Evolutionary conservation across 2,329 filamentous ascomycete genomes (phyloP).

Genomic region (Penicillium sp.): DNA sequence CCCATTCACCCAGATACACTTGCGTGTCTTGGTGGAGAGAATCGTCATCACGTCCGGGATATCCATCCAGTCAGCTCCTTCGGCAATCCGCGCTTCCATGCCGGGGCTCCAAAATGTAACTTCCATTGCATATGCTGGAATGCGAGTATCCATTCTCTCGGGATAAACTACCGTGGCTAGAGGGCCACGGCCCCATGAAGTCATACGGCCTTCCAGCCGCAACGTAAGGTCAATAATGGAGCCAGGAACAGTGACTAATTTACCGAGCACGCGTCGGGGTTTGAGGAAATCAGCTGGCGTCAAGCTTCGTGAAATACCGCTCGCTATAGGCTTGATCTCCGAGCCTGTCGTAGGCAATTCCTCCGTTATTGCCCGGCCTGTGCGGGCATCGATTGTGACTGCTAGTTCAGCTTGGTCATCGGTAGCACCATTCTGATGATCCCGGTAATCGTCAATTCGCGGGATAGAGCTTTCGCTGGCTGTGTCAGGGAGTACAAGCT

Average conservation of each 20-base stretch:
- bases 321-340: slow-evolving; percentile 4
- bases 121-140: slow-evolving; percentile 79
- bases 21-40: slow-evolving; percentile 73
- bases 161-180: slow-evolving; percentile 66
- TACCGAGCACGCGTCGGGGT: slow-evolving; percentile 52
- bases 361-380: slow-evolving; percentile 30
- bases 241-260: slow-evolving; percentile 60
- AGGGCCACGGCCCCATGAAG: slow-evolving; percentile 71
- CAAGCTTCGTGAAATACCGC: slow-evolving; percentile 10
- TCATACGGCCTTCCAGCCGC: slow-evolving; percentile 61
- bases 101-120: slow-evolving; percentile 69
- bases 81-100: slow-evolving; percentile 57
- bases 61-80: slow-evolving; percentile 53
- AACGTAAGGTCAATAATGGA: slow-evolving; percentile 65
- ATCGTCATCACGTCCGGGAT: slow-evolving; percentile 61
- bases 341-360: slow-evolving; percentile 18
- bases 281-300: slow-evolving; percentile 25
- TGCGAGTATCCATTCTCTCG: slow-evolving; percentile 60
- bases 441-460: slow-evolving; percentile 11
- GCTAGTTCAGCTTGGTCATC: slow-evolving; percentile 29
- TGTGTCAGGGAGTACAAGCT: slow-evolving; percentile 36
- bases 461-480: slow-evolving; percentile 32
- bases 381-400: slow-evolving; percentile 41
- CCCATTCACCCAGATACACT: slow-evolving; percentile 73
- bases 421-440: background rate